phyloP scores from a whole-genome alignment of 306 rosid species.

The Lathyrus aphaca region DNA sequence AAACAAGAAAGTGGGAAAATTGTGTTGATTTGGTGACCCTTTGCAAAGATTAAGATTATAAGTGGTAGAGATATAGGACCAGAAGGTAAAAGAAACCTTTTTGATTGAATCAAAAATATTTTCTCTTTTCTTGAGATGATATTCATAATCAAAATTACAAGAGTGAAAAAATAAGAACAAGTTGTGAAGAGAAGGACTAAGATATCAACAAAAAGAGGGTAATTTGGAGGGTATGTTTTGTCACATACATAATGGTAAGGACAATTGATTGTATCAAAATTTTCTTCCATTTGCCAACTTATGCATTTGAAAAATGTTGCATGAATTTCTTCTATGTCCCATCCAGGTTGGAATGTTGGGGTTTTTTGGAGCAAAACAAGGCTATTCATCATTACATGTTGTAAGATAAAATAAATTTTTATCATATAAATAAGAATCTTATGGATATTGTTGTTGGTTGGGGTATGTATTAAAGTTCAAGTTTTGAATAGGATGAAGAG shows the following conservation, averaged over 20 bases:
- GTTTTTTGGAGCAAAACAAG: conserved; percentile 49
- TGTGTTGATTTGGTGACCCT: conserved; percentile 71
- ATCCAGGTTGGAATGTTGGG: conserved; percentile 54
- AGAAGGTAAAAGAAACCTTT: conserved; percentile 62
- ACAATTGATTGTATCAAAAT: conserved; percentile 67
- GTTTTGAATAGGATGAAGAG: conserved; percentile 59
- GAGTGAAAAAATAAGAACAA: conserved; percentile 65
- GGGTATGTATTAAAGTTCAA: conserved; percentile 54
- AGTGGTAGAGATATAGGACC: conserved; percentile 85
- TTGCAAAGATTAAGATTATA: conserved; percentile 68
- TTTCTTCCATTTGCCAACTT: conserved; percentile 94
- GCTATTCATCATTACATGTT: conserved; percentile 48
- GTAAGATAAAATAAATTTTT: conserved; percentile 6
- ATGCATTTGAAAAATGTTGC: conserved; percentile 78
- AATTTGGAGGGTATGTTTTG: conserved; percentile 65
- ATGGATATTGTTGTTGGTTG: conserved; percentile 53
- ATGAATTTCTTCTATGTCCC: conserved; percentile 49
- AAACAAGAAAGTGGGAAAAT: conserved; percentile 61
- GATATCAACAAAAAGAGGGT: conserved; percentile 59
- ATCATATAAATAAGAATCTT: conserved; percentile 37
- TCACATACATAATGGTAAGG: conserved; percentile 92
- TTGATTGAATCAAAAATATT: conserved; percentile 37
- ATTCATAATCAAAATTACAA: conserved; percentile 54
- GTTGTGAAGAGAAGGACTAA: conserved; percentile 56
- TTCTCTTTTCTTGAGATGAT: conserved; percentile 41